Evolutionary conservation across 2,329 filamentous ascomycete genomes (phyloP), one percentile per base, ranked within the genome.

Genomic region (Neurospora sp.): DNA sequence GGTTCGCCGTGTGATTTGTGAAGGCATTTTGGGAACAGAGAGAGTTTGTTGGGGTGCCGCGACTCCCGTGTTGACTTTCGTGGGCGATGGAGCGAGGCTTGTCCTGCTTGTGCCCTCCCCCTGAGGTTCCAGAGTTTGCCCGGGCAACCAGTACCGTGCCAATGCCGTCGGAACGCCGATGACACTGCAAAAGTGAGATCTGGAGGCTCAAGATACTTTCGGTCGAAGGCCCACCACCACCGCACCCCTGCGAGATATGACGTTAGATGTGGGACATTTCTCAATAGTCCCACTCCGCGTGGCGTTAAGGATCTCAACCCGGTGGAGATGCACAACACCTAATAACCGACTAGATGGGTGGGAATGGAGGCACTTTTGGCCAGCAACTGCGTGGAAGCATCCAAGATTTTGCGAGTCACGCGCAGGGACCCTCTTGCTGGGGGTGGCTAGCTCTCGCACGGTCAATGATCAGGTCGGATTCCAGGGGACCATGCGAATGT

Each of bases 141-240:
- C 19, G 13, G 13, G 4, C 52, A 17, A 17, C 52, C 23, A 62
- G 52, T 62, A 36, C 13, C 1, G 52, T 62, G 52, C 15, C 17
- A 28, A 6, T 33, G 52, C 23, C 28, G 68, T 28, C 15, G 23
- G 17, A 52, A 38, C 33, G 8, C 43, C 78, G 79, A 80, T 80
- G 78, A 75, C 75, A 72, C 72, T 69, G 74, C 72, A 77, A 80
- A 81, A 76, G n/a, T 74, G 71, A 81, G 79, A 80, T 80, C 74
- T 67, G 17, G 74, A 69, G 68, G 73, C 73, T 77, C 38, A 39
- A 66, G 28, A 36, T 62, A 66, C 58, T 40, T 40, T n/a, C 2
- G 10, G 67, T 28, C 23, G 67, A 42, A 11, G 38, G 9, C 23
- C 67, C 67, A 68, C 38, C 67, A 43, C 67, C 38, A 39, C 38